Conservation (phyloP, 2,329 filamentous ascomycete species). For the Ophiostoma tasmaniense region DNA sequence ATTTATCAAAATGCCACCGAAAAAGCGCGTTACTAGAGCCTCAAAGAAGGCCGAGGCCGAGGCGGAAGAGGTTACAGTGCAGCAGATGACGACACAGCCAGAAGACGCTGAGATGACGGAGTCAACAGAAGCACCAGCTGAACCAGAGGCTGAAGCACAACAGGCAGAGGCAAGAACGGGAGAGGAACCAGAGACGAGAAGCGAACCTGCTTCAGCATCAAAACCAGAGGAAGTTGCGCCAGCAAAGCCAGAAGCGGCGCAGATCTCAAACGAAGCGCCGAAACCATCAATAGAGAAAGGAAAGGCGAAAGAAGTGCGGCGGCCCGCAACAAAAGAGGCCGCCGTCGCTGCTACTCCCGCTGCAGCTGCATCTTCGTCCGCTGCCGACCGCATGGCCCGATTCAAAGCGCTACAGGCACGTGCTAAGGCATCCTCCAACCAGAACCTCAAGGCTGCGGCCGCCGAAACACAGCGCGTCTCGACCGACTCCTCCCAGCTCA, state of each 20-base stretch:
- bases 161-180: background rate
- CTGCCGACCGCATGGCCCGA: slow-evolving; percentile 59
- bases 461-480: slow-evolving; percentile 72
- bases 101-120: slow-evolving; percentile 2
- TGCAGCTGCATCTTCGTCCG: background rate
- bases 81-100: slow-evolving; percentile 1
- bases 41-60: slow-evolving; percentile 13
- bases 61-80: background rate
- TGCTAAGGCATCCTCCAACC: slow-evolving; percentile 60
- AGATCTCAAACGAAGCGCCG: background rate
- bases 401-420: slow-evolving; percentile 84
- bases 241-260: background rate
- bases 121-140: background rate
- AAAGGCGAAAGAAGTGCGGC: background rate
- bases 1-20: slow-evolving; percentile 10
- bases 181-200: background rate
- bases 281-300: background rate
- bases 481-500: slow-evolving; percentile 68
- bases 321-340: background rate
- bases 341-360: background rate
- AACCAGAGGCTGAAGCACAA: background rate
- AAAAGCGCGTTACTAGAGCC: slow-evolving; percentile 12
- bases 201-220: background rate
- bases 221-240: background rate
- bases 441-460: slow-evolving; percentile 76